These are phyloP conservation scores for Mortierella sp. DNA, from an alignment of 371 early-diverging fungal species.

Conservation along the genomic window DNA sequence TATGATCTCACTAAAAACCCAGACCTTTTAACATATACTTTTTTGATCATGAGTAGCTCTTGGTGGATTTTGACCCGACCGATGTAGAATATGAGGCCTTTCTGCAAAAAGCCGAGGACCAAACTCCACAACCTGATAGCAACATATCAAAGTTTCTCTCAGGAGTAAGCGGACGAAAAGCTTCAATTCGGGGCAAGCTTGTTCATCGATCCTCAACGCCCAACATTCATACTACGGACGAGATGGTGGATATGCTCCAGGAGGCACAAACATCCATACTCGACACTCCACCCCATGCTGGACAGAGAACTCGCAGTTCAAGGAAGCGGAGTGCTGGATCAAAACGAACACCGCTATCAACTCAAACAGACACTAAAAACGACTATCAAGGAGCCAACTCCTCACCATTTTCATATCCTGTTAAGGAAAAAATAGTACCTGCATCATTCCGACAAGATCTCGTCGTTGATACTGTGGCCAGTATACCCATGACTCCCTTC, in stretches of 20 bases:
- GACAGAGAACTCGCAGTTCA: too few species aligned
- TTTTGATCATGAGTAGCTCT: conserved; percentile 12
- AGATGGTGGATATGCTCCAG: conserved; percentile 46
- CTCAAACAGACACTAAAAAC: too few species aligned
- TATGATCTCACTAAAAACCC: neutral
- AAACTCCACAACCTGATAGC: conserved; percentile 20
- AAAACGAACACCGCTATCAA: too few species aligned
- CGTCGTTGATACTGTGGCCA: too few species aligned
- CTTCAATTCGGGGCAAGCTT: conserved; percentile 6
- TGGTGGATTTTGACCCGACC: conserved; percentile 38
- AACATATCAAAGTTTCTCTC: conserved; percentile 36
- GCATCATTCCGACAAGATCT: too few species aligned
- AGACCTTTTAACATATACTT: neutral
- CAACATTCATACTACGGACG: conserved; percentile 47
- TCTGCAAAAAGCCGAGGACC: conserved; percentile 40
- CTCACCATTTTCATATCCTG: too few species aligned
- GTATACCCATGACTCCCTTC: too few species aligned
- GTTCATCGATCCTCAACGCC: conserved; percentile 50
- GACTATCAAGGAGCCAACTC: too few species aligned
- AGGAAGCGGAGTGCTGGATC: too few species aligned
- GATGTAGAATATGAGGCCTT: conserved; percentile 45
- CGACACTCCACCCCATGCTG: conserved; percentile 1
- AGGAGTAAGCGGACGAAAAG: conserved; percentile 15
- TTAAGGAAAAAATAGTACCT: too few species aligned
- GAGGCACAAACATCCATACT: conserved; percentile 40